Evolutionary conservation across 2,329 filamentous ascomycete species (phyloP), one percentile per base, ranked within the genome.

Genomic region (Leptographium flavum): DNA sequence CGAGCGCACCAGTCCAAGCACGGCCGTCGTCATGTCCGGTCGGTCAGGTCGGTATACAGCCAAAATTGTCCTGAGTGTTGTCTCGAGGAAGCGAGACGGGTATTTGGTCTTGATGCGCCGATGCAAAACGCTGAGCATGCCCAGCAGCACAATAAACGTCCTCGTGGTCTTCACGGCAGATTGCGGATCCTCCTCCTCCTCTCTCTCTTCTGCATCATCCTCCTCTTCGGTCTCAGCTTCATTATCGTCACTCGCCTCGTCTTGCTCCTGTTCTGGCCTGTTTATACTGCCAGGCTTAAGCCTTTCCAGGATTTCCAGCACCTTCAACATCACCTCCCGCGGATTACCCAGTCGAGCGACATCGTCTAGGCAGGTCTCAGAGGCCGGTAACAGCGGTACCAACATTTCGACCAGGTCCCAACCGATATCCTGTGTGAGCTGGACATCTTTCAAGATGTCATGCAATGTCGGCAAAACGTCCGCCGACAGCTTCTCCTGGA

Each of bases 361-460:
- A 27, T 80, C 83, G 57, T 81, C 74, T 15, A 90, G 68, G 57
- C 84, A 87, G 39, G 70, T 62, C 53, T 83, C 78, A n/a, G 79
- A 81, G 13, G 72, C 76, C 1, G 82, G 70, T 5, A 87, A 63
- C 6, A 86, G 64, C 31, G 76, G 70, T 22, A 87, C 69, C 5
- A 92, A 71, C 56, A 86, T 75, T 57, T 83, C 80, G 21, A 92
- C 80, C 43, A 90, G 65, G 58, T 92, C 85, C 85, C 85, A 92
- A 42, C 85, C 85, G 54, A 90, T 87, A 46, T 86, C 81, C 49
- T 74, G 74, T 3, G 83, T 85, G 46, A 88, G 57, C 69, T 79
- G 47, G 75, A 87, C 57, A 73, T 87, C 55, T 47, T 63, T 55
- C 38, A 62, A 53, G 37, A 63, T 75, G 21, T 80, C 70, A 53